Evolutionary conservation across 75 land plant species (phyloP), one percentile per base, ranked within the genome.

Genomic region (Picea glauca): DNA sequence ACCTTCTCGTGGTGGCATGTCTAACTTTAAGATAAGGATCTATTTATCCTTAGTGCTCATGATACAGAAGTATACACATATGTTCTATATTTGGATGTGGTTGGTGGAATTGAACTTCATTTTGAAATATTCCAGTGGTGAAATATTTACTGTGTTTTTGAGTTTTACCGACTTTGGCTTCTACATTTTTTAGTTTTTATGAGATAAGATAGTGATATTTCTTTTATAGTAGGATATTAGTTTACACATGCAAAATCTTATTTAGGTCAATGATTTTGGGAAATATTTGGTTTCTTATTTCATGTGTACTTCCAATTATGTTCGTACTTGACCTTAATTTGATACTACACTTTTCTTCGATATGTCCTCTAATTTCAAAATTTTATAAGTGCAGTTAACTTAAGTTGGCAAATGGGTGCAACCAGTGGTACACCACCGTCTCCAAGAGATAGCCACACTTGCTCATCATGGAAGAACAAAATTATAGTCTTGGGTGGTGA

Each of bases 371-470:
- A 20, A 54, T 60, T 13, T 58, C 14, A 77, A 67, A 38, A 18
- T 60, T 43, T 15, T 58, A 50, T 65, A 18, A 46, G 20, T 82
- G 73, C 81, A 94, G 98, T 85, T 40, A 87, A 86, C 18, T 83
- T 89, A 72, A 58, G 58, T 2, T 97, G 98, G 99, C 83, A 81
- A 58, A 86, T 77, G 80, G 87, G 87, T 64, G 46, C 73, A 33
- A 91, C 99, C 50, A 78, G 86, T 33, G 99, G 99, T 6, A 84
- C 62, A 73, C 89, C 87, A 20, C 99, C 99, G 58, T 78, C 91
- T 78, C 85, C 94, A 23, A 93, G 99, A 63, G 99, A 95, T 81
- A 95, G 98, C 76, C 99, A 97, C 80, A 87, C 96, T 54, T 93
- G 93, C 75, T 94, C 98, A 35, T 85, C 98, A 30, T 97, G 91